Conservation (phyloP, 2,329 filamentous ascomycete species). For the Pseudogymnoascus sp. region DNA sequence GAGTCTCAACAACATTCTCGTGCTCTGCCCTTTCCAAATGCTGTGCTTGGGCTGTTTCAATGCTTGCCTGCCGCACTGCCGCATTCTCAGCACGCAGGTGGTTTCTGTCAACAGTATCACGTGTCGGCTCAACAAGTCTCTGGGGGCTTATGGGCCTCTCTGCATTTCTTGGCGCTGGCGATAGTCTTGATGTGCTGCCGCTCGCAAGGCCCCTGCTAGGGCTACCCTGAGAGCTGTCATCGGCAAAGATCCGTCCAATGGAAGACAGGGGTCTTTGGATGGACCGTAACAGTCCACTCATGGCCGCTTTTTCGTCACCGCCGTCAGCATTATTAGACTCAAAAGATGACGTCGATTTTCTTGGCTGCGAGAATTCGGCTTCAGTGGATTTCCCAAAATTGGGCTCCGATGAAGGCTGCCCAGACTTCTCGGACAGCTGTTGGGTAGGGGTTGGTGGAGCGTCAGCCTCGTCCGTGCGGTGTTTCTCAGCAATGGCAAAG, state of each 20-base stretch:
- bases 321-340: slow-evolving; percentile 44
- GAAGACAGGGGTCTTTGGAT: slow-evolving; percentile 87
- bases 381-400: slow-evolving; percentile 52
- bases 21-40: slow-evolving; percentile 79
- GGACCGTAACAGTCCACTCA: slow-evolving; percentile 75
- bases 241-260: slow-evolving; percentile 91
- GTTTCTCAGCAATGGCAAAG: slow-evolving; percentile 87
- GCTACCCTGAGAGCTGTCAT: slow-evolving; percentile 37
- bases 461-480: slow-evolving; percentile 50
- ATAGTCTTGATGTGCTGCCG: slow-evolving; percentile 33
- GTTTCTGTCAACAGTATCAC: slow-evolving; percentile 13
- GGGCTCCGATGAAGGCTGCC: slow-evolving; percentile 46
- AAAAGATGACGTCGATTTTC: slow-evolving; percentile 46
- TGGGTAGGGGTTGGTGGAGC: slow-evolving; percentile 28
- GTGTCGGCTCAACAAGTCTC: slow-evolving; percentile 19
- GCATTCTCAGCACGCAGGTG: slow-evolving; percentile 70
- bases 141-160: slow-evolving; percentile 21
- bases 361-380: slow-evolving; percentile 49
- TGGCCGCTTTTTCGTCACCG: slow-evolving; percentile 68
- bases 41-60: slow-evolving; percentile 80
- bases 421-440: slow-evolving; percentile 37
- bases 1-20: slow-evolving; percentile 81
- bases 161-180: slow-evolving; percentile 23
- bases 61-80: slow-evolving; percentile 82
- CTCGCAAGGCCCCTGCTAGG: slow-evolving; percentile 39